Evolutionary conservation across 352 stramenopile genomes (phyloP).

Genomic region (Globisporangium yorkense): DNA sequence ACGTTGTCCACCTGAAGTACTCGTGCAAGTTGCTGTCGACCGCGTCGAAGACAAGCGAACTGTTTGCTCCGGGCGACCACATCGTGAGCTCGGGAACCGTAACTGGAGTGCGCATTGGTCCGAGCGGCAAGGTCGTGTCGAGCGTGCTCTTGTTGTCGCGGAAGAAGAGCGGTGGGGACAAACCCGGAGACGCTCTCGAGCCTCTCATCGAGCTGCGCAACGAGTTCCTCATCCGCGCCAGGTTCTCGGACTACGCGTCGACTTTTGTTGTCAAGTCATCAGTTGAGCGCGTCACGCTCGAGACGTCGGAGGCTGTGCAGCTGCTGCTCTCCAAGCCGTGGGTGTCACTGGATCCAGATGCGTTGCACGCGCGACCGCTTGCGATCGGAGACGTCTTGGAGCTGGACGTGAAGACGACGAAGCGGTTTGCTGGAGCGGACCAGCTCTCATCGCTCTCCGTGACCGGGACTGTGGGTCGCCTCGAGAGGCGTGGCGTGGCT

Average conservation of each 20-base stretch:
- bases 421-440: constrained; percentile 40
- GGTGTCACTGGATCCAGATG: constrained; percentile 30
- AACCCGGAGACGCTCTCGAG: constrained; percentile 52
- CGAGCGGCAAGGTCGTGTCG: constrained; percentile 76
- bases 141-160: constrained; percentile 62
- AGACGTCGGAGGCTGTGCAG: constrained; percentile 35
- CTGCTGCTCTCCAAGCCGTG: constrained; percentile 64
- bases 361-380: constrained; percentile 9
- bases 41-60: constrained; percentile 8
- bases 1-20: constrained; percentile 82
- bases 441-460: constrained; percentile 43
- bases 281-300: constrained; percentile 32
- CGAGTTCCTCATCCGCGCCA: constrained; percentile 45
- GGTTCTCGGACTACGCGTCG: constrained; percentile 65
- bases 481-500: constrained; percentile 24
- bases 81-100: constrained; percentile 72
- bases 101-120: constrained; percentile 64
- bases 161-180: constrained; percentile 20
- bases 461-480: constrained; percentile 34
- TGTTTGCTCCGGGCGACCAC: constrained; percentile 62
- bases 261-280: constrained; percentile 63
- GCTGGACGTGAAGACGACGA: constrained; percentile 50
- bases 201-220: constrained; percentile 68
- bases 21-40: constrained; percentile 67
- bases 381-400: constrained; percentile 38